Conservation (phyloP, 306 rosid genomes). For the Calophaca sinica region DNA sequence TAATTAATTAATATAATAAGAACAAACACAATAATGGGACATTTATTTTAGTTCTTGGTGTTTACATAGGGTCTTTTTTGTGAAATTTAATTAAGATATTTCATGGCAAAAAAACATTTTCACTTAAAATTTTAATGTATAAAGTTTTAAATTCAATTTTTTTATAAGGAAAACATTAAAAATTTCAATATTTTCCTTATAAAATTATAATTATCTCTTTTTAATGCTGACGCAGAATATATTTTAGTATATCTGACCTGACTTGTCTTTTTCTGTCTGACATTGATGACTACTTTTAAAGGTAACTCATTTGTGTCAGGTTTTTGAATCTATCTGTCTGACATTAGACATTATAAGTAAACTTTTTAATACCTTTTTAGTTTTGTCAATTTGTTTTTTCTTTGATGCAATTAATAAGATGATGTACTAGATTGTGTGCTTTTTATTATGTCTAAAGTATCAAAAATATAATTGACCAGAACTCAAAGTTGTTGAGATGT, state of each 20-base stretch:
- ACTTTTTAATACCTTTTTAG: not conserved
- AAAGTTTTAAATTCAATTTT: too few relatives aligned
- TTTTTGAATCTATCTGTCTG: not conserved
- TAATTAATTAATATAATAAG: not conserved
- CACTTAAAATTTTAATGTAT: too few relatives aligned
- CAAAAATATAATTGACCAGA: not conserved
- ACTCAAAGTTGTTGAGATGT: too few relatives aligned
- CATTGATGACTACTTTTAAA: not conserved
- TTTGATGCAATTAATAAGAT: not conserved
- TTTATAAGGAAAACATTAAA: too few relatives aligned
- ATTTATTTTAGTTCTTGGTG: not conserved
- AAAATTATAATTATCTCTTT: too few relatives aligned
- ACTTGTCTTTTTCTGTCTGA: not conserved
- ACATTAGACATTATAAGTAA: not conserved
- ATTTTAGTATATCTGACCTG: not conserved
- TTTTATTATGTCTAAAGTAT: not conserved
- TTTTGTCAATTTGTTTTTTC: not conserved
- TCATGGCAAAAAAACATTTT: too few relatives aligned
- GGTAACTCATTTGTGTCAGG: not conserved
- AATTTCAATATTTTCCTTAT: too few relatives aligned
- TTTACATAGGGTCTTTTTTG: too few relatives aligned
- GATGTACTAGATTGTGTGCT: slow-evolving; percentile 16
- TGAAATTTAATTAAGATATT: too few relatives aligned
- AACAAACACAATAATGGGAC: not conserved
- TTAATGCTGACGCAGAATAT: too few relatives aligned